Evolutionary conservation across 2,329 filamentous ascomycete genomes (phyloP).

Genomic region (Colletotrichum sp.): DNA sequence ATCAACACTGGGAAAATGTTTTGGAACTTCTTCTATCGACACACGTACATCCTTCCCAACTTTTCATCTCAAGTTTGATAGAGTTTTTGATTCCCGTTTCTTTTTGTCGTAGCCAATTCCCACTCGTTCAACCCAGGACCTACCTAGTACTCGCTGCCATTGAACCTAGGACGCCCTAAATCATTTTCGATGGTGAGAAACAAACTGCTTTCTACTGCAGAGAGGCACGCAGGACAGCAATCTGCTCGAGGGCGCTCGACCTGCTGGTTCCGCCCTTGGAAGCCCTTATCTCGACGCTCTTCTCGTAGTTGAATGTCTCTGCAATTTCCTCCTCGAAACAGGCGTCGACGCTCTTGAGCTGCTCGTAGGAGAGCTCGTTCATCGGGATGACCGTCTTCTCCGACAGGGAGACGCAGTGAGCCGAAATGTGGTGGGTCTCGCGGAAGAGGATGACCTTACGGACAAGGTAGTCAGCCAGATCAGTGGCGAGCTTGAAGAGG

Average conservation of each 20-base stretch:
- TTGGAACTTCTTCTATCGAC: not conserved
- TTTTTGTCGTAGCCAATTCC: not conserved
- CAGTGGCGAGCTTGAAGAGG: conserved; percentile 82
- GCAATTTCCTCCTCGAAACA: conserved; percentile 76
- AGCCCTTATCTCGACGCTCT: conserved; percentile 79
- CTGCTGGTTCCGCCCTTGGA: conserved; percentile 81
- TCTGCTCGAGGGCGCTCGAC: conserved; percentile 68
- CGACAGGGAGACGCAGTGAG: conserved; percentile 68
- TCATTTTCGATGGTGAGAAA: not conserved
- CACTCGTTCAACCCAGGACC: not conserved
- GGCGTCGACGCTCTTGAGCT: conserved; percentile 70
- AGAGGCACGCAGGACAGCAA: conserved; percentile 43
- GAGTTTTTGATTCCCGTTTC: not conserved
- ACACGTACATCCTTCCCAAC: not conserved
- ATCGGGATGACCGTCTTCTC: conserved; percentile 71
- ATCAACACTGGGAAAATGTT: not conserved
- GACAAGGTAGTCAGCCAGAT: conserved; percentile 70
- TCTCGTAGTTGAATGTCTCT: conserved; percentile 79
- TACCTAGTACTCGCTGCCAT: not conserved
- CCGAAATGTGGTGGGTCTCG: conserved; percentile 81
- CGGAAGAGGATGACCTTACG: conserved; percentile 76
- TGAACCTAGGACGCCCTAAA: not conserved
- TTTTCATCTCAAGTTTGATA: not conserved
- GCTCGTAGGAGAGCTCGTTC: conserved; percentile 70
- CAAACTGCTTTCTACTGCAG: not conserved